phyloP scores from a whole-genome alignment of 2,329 filamentous ascomycete genomes.

The Apiospora kogelbergensis region DNA sequence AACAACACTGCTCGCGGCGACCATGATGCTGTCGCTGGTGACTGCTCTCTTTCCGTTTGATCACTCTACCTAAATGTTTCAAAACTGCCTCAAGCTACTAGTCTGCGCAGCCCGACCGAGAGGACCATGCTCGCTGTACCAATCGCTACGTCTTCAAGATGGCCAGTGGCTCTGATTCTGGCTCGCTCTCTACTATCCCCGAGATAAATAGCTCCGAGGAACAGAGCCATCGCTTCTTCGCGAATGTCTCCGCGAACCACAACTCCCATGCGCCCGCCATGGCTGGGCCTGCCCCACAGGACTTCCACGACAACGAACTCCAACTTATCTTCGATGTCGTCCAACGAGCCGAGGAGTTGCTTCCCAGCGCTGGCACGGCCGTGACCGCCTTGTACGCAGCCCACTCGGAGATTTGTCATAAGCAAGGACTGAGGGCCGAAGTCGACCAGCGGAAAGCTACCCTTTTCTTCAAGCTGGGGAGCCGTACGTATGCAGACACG shows the following conservation, averaged over 20 bases:
- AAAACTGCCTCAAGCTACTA: neutral
- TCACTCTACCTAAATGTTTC: neutral
- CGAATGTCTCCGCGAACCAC: neutral
- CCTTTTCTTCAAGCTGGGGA: constrained; percentile 77
- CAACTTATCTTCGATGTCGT: constrained; percentile 77
- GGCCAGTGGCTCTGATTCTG: constrained; percentile 1
- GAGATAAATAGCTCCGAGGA: neutral
- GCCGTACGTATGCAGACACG: constrained; percentile 54
- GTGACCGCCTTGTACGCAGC: constrained; percentile 79
- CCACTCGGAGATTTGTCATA: constrained; percentile 74
- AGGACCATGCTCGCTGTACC: neutral
- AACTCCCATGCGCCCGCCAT: neutral
- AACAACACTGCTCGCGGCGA: neutral
- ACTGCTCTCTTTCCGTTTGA: neutral
- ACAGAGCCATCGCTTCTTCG: neutral
- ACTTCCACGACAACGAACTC: constrained; percentile 59
- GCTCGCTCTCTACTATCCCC: constrained; percentile 1
- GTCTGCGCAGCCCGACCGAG: neutral
- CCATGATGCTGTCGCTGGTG: neutral
- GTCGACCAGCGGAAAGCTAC: constrained; percentile 74
- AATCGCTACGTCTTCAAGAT: neutral
- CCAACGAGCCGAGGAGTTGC: constrained; percentile 65
- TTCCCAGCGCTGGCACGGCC: constrained; percentile 62
- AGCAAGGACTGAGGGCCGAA: constrained; percentile 69
- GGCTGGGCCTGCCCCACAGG: constrained; percentile 15